Base-by-base conservation (phyloP, 2,329 filamentous ascomycete species). In the Ilyonectria sp. region DNA sequence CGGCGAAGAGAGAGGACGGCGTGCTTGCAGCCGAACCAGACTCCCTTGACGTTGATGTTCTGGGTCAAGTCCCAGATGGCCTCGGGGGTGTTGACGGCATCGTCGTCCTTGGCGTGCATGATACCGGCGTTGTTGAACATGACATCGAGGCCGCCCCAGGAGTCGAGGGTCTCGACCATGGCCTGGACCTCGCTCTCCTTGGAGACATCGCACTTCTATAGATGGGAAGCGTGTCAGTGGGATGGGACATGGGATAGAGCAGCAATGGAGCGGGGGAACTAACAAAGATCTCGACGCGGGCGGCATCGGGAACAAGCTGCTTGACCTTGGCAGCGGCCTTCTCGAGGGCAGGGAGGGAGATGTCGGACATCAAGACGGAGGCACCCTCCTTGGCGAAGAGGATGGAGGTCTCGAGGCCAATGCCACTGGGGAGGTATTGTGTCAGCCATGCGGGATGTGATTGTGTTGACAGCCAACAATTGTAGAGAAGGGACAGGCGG, bases 121-220 rank as follows among this genome's bases (percentile, higher is more conserved):
- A 98, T 98, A 62, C 95, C 95, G 26, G 95, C 95, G 81, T 98
- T 98, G 90, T 98, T 98, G 90, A 97, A 98, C 76, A 97, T 93
- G 78, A 97, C 86, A 80, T 98, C 95, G 3, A 96, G 83, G 50
- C 95, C 95, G 77, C 95, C 95, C 93, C 93, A 97, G 64, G 89
- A 79, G 81, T 98, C 95, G 65, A 95, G 84, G 10, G 88, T 83
- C 73, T 93, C 92, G 59, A 97, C 86, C 79, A 93, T 90, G 63
- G 90, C 89, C 77, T 94, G 84, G 35, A 98, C 90, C 63, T 96
- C 89, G 68, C 87, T 82, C 80, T 98, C 95, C 77, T 94, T 95
- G 79, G 93, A 94, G 61, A 98, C 95, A 78, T 98, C 94, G 82
- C 90, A 82, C 77, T 79, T 80, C 78, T 79, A 55, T 21, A 49